phyloP scores from a whole-genome alignment of 805 yeast genomes.

The Suhomyces kilbournensis region DNA sequence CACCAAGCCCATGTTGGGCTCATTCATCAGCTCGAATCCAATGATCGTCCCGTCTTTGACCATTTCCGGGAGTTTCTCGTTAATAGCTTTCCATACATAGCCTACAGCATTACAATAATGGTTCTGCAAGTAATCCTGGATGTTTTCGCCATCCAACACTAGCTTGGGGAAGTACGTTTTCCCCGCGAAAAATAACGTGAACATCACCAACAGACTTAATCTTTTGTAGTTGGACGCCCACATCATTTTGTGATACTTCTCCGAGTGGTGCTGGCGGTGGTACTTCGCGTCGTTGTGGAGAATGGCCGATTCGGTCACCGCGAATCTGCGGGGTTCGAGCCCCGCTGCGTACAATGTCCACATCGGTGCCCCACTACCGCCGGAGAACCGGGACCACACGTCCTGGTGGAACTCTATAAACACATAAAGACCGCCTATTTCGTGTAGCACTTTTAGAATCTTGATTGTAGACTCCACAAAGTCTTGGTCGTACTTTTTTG shows the following conservation, averaged over 20 bases:
- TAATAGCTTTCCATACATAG: slow-evolving; percentile 31
- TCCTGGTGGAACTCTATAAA: slow-evolving; percentile 91
- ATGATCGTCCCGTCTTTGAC: slow-evolving; percentile 47
- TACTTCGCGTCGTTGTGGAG: slow-evolving; percentile 55
- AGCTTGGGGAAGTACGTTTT: slow-evolving; percentile 72
- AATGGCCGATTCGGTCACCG: slow-evolving; percentile 73
- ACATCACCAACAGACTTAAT: slow-evolving; percentile 76
- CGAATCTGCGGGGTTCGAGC: slow-evolving; percentile 70
- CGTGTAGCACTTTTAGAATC: slow-evolving; percentile 53
- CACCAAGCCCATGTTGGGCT: slow-evolving; percentile 74
- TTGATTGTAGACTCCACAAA: slow-evolving; percentile 68
- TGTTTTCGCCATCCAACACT: slow-evolving; percentile 64
- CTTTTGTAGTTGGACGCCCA: slow-evolving; percentile 89
- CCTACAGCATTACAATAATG: slow-evolving; percentile 57
- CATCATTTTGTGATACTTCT: slow-evolving; percentile 76
- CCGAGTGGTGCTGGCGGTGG: slow-evolving; percentile 34
- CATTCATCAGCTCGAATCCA: slow-evolving; percentile 86
- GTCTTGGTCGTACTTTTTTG: slow-evolving; percentile 75
- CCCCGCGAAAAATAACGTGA: slow-evolving; percentile 83
- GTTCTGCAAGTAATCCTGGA: slow-evolving; percentile 72
- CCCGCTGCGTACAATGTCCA: slow-evolving; percentile 94
- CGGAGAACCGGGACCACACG: slow-evolving; percentile 85
- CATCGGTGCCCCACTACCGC: slow-evolving; percentile 92
- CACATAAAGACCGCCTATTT: slow-evolving; percentile 72
- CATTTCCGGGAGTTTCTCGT: slow-evolving; percentile 28